Base-by-base conservation (phyloP, 2,329 filamentous ascomycete genomes). In the Coleophoma eucalyptorum region DNA sequence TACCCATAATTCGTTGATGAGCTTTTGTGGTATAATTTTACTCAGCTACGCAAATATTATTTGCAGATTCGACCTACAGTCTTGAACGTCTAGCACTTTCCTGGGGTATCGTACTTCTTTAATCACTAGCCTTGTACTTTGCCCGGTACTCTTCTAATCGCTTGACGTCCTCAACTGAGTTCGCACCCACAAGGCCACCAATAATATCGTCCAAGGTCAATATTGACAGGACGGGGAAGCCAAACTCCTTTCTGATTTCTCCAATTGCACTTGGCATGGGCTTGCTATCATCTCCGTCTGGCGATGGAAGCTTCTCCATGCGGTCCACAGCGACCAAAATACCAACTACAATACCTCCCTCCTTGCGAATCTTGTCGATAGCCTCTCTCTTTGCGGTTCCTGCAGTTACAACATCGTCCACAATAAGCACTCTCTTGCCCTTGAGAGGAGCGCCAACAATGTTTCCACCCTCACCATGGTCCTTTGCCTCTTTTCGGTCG, bases 331-430 rank as follows among this genome's bases (percentile, higher is more conserved):
- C 89, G 32, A 99, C 88, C 18, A 97, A 81, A 51, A 97, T 92
- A 31, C 91, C 93, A 3, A 87, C 88, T 19, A 97, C 83, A 46
- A 80, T 82, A 2, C 93, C 94, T 3, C 93, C 94, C 67, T 96
- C 87, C 61, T 83, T 83, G 62, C 84, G 80, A 67, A 97, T 96
- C 69, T 96, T 94, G 49, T 84, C 84, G 54, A 97, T 91, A 13
- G 93, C 90, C 69, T 97, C 92, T 52, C 92, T 80, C 74, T 97
- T 92, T 38, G 94, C 94, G 1, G 92, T 97, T 26, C 94, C 94
- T 1, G 91, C 93, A 1, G 92, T 97, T 64, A 97, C 93, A 51
- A 99, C 93, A 72, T 97, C 94, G 75, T 99, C 94, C 38, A 99
- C 86, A 60, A 99, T 89, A 33, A 99, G 78, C 16, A 96, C 83